phyloP scores from a whole-genome alignment of 2,329 filamentous ascomycete genomes.

The Onygenales sp. region DNA sequence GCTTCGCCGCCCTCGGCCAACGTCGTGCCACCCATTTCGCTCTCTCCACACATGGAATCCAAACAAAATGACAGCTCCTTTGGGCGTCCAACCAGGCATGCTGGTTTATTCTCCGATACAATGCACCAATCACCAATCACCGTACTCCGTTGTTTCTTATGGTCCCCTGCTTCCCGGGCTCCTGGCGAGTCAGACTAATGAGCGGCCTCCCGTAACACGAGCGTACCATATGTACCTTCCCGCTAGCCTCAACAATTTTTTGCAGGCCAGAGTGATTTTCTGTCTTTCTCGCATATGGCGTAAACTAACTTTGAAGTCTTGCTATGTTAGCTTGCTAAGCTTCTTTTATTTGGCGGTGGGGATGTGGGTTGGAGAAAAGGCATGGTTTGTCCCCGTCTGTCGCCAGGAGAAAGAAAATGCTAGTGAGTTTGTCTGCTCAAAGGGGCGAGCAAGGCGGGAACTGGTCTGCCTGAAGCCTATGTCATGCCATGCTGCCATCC shows the following conservation, averaged over 20 bases:
- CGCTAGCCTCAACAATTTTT: background rate
- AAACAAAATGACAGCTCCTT: conserved; percentile 2
- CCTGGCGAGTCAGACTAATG: background rate
- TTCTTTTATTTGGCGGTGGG: background rate
- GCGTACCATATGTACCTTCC: background rate
- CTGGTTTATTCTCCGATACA: conserved; percentile 2
- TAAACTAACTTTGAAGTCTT: background rate
- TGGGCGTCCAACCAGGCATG: background rate
- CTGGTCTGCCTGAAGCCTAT: background rate
- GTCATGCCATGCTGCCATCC: background rate
- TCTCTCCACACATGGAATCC: background rate
- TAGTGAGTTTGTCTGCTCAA: background rate
- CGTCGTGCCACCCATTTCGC: background rate
- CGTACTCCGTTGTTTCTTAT: background rate
- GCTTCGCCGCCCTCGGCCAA: background rate
- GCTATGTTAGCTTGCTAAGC: background rate
- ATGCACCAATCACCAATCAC: background rate
- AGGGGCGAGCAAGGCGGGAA: background rate
- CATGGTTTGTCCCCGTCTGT: background rate
- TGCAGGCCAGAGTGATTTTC: background rate
- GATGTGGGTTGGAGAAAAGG: background rate
- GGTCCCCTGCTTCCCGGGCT: background rate
- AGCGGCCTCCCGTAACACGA: conserved; percentile 4
- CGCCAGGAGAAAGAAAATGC: background rate
- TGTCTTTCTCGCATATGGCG: background rate